These are phyloP conservation scores for Trifolium pratense DNA, from an alignment of 306 rosid genomes.

Conservation along the genomic window DNA sequence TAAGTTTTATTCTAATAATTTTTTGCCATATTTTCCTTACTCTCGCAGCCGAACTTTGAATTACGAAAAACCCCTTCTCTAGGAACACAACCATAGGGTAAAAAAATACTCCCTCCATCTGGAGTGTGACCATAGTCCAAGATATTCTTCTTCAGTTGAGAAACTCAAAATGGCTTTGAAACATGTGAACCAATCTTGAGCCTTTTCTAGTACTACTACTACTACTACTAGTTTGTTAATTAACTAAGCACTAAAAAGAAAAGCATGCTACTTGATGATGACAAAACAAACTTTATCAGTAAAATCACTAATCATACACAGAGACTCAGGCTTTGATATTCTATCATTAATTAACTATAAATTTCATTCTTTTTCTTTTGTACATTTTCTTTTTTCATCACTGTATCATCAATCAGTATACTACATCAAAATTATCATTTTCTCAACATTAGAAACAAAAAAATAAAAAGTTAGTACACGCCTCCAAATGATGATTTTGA, in stretches of 20 bases:
- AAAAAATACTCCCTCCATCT: too few relatives aligned
- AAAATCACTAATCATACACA: constrained; percentile 40
- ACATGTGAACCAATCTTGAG: constrained; percentile 10
- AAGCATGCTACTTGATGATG: constrained; percentile 32
- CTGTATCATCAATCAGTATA: constrained; percentile 46
- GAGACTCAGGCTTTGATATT: constrained; percentile 31
- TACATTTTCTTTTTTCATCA: constrained; percentile 47
- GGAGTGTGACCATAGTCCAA: constrained; percentile 3
- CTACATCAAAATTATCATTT: constrained; percentile 47
- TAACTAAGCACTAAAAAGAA: constrained; percentile 31
- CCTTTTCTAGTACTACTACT: constrained; percentile 7
- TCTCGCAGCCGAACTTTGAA: too few relatives aligned
- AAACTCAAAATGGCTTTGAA: neutral
- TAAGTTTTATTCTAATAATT: too few relatives aligned
- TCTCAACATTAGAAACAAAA: constrained; percentile 46
- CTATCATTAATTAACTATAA: constrained; percentile 19
- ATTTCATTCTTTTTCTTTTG: neutral
- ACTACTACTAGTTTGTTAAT: constrained; percentile 1
- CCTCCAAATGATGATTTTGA: constrained; percentile 63
- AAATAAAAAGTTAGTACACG: constrained; percentile 34
- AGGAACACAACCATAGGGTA: too few relatives aligned
- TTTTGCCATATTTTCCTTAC: too few relatives aligned
- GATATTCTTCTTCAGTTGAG: neutral
- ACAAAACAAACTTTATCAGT: constrained; percentile 42
- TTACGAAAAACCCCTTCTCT: too few relatives aligned